Conservation (phyloP, 1,284 basidiomycete genomes). For the Malassezia obtusa region DNA sequence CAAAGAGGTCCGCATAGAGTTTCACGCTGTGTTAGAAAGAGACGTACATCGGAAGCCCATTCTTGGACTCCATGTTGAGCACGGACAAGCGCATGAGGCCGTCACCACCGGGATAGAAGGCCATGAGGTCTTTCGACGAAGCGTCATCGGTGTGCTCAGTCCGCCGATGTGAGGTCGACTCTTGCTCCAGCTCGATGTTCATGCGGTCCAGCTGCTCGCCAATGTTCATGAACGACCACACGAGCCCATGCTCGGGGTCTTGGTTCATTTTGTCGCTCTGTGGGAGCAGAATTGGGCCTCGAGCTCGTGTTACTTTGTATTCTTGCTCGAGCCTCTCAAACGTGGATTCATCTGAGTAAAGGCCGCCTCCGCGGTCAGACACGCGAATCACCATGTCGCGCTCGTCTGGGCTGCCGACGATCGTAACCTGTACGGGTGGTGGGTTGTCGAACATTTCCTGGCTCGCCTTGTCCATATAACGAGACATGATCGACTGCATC, state of each 20-base stretch:
- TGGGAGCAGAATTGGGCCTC: conserved; percentile 11
- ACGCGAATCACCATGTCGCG: conserved; percentile 45
- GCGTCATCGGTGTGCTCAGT: too few relatives aligned
- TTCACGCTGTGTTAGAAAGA: not conserved
- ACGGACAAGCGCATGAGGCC: conserved; percentile 15
- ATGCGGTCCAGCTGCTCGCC: conserved; percentile 13
- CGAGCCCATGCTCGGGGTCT: not conserved
- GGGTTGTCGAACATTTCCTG: conserved; percentile 10
- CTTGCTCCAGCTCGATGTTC: conserved; percentile 8
- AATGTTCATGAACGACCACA: conserved; percentile 16
- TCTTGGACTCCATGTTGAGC: conserved; percentile 13
- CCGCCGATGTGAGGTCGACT: not conserved
- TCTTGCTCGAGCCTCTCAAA: not conserved
- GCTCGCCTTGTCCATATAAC: conserved; percentile 6
- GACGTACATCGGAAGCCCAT: conserved; percentile 10
- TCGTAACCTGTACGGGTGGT: conserved; percentile 29
- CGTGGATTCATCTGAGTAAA: not conserved
- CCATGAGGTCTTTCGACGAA: conserved; percentile 2
- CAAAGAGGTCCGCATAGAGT: conserved; percentile 15
- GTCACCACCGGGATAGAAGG: conserved; percentile 11
- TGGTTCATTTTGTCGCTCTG: not conserved
- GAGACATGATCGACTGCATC: conserved; percentile 34
- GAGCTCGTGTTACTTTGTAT: not conserved
- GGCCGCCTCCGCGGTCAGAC: conserved; percentile 30
- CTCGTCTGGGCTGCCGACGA: conserved; percentile 38